These are phyloP conservation scores for Ganoderma resinaceum DNA, from an alignment of 1,284 basidiomycete species.

Conservation along the genomic window DNA sequence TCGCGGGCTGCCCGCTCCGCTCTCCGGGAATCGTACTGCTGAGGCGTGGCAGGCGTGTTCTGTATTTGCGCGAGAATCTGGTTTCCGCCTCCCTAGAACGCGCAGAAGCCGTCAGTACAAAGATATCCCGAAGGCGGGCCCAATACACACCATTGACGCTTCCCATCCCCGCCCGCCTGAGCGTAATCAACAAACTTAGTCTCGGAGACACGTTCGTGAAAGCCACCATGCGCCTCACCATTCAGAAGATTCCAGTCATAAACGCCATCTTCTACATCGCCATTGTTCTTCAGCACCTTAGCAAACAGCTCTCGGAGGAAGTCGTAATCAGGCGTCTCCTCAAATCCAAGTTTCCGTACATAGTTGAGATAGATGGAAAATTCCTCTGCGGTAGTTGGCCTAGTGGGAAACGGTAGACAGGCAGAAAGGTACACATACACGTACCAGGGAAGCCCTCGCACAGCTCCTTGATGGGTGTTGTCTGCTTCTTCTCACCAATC, in stretches of 20 bases:
- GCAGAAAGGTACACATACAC: constrained; percentile 35
- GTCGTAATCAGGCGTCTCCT: constrained; percentile 96
- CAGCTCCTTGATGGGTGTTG: constrained; percentile 93
- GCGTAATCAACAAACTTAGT: constrained; percentile 13
- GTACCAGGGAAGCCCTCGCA: constrained; percentile 91
- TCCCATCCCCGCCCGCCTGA: constrained; percentile 95
- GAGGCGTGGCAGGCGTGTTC: constrained; percentile 50
- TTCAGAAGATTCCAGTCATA: constrained; percentile 94
- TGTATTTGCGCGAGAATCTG: constrained; percentile 69
- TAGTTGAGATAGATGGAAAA: constrained; percentile 91
- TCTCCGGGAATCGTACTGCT: constrained; percentile 59
- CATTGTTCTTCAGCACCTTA: constrained; percentile 90
- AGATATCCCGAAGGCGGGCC: constrained; percentile 29
- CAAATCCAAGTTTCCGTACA: constrained; percentile 88
- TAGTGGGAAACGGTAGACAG: constrained; percentile 4
- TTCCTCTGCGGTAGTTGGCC: constrained; percentile 62
- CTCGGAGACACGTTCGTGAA: constrained; percentile 23
- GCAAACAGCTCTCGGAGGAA: constrained; percentile 92
- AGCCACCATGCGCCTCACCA: constrained; percentile 44
- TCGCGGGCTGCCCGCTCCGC: constrained; percentile 51
- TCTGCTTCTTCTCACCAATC: constrained; percentile 99
- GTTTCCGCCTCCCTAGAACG: constrained; percentile 45
- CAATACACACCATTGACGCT: constrained; percentile 68
- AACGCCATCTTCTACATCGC: constrained; percentile 87
- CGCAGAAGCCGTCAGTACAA: constrained; percentile 39